These are phyloP conservation scores for Geotrichum europaeum DNA, from an alignment of 1,139 yeast species.

Conservation along the genomic window DNA sequence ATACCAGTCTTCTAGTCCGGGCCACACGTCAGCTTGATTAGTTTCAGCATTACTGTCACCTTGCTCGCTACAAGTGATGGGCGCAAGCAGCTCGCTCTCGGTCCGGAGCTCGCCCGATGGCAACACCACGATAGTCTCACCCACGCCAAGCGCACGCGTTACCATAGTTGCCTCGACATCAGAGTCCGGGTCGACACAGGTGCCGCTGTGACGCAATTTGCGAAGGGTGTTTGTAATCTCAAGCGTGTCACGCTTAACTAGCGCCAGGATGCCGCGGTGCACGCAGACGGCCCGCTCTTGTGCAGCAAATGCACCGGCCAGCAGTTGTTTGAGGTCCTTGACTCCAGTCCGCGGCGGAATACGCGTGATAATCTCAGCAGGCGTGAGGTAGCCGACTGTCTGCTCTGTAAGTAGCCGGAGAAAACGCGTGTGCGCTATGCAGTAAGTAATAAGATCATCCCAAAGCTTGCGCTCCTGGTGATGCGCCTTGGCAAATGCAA, in stretches of 20 bases:
- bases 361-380: conserved; percentile 57
- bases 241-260: conserved; percentile 56
- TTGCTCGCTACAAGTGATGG: neutral
- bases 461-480: conserved; percentile 65
- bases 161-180: neutral
- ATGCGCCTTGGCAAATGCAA: conserved; percentile 66
- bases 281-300: conserved; percentile 56
- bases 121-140: conserved; percentile 19
- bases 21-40: neutral
- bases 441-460: conserved; percentile 65
- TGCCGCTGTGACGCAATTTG: conserved; percentile 41
- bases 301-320: conserved; percentile 58
- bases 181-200: conserved; percentile 32
- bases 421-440: conserved; percentile 66
- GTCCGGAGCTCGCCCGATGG: conserved; percentile 24
- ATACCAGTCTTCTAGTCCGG: neutral
- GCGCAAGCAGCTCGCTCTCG: conserved; percentile 31
- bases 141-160: conserved; percentile 15
- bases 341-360: conserved; percentile 60
- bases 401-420: conserved; percentile 62
- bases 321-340: conserved; percentile 55
- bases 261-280: conserved; percentile 53
- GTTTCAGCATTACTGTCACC: neutral
- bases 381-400: conserved; percentile 45
- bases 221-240: conserved; percentile 39